Conservation (phyloP, 495 filamentous ascomycete species). For the Trichoderma virens region DNA sequence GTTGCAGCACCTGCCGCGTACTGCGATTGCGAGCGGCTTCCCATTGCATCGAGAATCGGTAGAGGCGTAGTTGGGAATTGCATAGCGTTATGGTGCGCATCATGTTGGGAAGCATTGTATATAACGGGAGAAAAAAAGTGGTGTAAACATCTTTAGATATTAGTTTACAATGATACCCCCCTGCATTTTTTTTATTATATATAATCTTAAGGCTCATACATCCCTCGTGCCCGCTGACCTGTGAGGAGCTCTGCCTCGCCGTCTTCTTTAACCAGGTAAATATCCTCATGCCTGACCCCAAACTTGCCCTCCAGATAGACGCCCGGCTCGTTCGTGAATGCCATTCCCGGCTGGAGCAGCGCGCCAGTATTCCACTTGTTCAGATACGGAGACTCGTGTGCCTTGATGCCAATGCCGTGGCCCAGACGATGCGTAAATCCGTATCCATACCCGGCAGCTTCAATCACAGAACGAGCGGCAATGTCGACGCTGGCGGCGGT, state of each 20-base stretch:
- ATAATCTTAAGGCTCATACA: conserved; percentile 39
- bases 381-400: conserved; percentile 49
- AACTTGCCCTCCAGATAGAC: conserved; percentile 46
- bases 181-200: background rate
- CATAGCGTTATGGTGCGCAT: background rate
- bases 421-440: conserved; percentile 50
- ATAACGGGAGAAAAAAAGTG: background rate
- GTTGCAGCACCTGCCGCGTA: background rate
- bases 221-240: conserved; percentile 32
- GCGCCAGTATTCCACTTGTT: conserved; percentile 43
- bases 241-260: conserved; percentile 40
- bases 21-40: background rate
- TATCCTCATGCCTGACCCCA: conserved; percentile 48
- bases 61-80: background rate
- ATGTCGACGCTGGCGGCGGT: conserved; percentile 46
- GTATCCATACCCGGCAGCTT: conserved; percentile 40
- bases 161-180: background rate
- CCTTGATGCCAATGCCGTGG: conserved; percentile 52
- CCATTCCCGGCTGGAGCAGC: conserved; percentile 41
- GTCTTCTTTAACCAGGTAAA: conserved; percentile 39
- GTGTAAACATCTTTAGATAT: background rate
- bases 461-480: conserved; percentile 44
- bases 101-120: background rate
- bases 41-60: background rate
- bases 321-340: conserved; percentile 49